Evolutionary conservation across 306 rosid genomes (phyloP), one percentile per base, ranked within the genome.

Genomic region (Elaeagnus macrophylla): DNA sequence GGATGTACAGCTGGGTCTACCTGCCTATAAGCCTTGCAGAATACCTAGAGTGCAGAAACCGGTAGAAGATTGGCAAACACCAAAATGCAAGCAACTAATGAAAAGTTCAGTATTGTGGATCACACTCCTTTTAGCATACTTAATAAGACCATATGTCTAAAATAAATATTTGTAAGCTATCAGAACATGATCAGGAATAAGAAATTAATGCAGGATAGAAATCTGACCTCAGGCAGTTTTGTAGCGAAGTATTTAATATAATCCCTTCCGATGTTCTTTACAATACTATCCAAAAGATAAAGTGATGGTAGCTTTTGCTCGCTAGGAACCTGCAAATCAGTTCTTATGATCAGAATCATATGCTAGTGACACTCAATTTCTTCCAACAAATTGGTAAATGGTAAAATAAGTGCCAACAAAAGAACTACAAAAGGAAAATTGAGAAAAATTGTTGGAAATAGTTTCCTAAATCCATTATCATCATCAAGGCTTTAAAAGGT

Each of bases 301-400:
- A 89, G 97, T 12, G 97, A 83, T 38, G 97, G 97, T 49, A 89
- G 81, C 80, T 89, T 89, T 75, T 83, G 95, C 17, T 89, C 97
- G 53, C 78, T 83, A 9, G 95, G 82, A 70, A 89, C 97, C 95
- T 89, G 97, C 64, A 84, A 72, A 70, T 49, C 57, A 61, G 69
- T 40, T 51, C 51, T 61, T 48, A 49, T 9, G 12, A 65, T 74
- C 60, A 64, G 74, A 59, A 14, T 13, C 0, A 32, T 17, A 42
- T 39, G 53, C 18, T 40, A 57, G 6, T 12, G 50, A 46, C 19
- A 57, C 56, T 53, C 32, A 49, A 57, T 15, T 48, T 44, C 13
- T 20, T 37, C 9, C 47, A 73, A 61, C 54, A 70, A 56, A 14
- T 25, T 25, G 32, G 32, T 25, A 37, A 68, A n/a, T 25, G 32